These are phyloP conservation scores for Aristolochia californica DNA, from an alignment of 164 flowering plant species.

Conservation along the genomic window DNA sequence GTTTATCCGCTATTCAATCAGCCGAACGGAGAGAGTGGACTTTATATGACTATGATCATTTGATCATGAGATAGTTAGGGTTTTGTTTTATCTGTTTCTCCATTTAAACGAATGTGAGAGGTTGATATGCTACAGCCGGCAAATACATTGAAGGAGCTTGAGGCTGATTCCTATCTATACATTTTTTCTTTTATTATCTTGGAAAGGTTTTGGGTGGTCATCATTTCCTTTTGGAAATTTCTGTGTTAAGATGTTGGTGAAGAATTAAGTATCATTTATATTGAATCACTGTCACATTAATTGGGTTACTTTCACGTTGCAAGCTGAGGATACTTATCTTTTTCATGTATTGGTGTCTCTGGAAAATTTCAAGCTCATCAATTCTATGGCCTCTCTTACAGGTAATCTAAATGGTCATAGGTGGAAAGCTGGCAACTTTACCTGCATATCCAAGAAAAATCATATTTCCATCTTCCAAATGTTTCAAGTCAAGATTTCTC, in stretches of 20 bases:
- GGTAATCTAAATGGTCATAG: constrained; percentile 14
- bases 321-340: neutral
- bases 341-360: neutral
- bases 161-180: too few relatives aligned
- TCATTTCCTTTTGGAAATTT: neutral
- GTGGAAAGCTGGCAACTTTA: constrained; percentile 8
- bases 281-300: neutral
- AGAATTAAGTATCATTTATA: neutral
- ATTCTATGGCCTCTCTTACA: constrained; percentile 6
- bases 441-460: constrained; percentile 11
- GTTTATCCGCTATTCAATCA: too few relatives aligned
- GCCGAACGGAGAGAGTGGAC: too few relatives aligned
- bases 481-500: constrained; percentile 16
- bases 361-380: too few relatives aligned
- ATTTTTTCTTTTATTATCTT: too few relatives aligned
- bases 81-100: too few relatives aligned
- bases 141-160: too few relatives aligned
- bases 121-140: too few relatives aligned
- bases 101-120: too few relatives aligned
- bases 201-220: too few relatives aligned
- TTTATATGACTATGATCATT: too few relatives aligned
- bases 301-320: neutral
- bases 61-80: too few relatives aligned
- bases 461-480: constrained; percentile 4
- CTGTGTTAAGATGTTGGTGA: neutral